A percentile compares a stretch with the other conserved stretches of the same genome.
Conservation (phyloP, 306 rosid genomes). For the Castanea crenata region DNA sequence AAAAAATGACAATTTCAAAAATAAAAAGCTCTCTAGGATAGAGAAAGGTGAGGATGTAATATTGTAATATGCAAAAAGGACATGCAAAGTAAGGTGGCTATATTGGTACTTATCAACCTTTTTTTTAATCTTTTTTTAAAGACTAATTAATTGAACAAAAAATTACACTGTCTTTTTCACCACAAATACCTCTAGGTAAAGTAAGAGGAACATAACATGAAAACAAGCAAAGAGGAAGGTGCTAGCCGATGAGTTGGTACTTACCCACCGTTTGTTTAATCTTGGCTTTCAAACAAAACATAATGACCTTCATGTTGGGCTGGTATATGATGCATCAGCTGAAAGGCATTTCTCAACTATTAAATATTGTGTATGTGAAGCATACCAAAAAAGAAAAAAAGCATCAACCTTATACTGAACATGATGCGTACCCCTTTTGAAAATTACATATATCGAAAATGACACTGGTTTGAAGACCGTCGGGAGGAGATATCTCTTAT, state of each 20-base stretch:
- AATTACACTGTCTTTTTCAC: background rate
- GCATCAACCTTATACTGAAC: slow-evolving; percentile 7
- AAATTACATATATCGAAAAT: background rate
- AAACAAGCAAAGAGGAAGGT: background rate
- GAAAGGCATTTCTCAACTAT: slow-evolving; percentile 80
- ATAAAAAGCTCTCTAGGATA: background rate
- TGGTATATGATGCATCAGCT: slow-evolving; percentile 38
- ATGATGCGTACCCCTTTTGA: background rate
- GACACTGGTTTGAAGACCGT: too few relatives aligned
- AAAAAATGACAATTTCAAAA: background rate
- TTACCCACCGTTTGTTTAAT: slow-evolving; percentile 53
- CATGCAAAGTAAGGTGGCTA: too few relatives aligned
- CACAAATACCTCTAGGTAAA: background rate
- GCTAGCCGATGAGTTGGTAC: slow-evolving; percentile 14
- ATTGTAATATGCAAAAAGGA: too few relatives aligned
- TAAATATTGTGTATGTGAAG: slow-evolving; percentile 36
- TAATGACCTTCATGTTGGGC: slow-evolving; percentile 36
- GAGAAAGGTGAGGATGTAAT: background rate
- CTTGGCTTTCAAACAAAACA: slow-evolving; percentile 55
- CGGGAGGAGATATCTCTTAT: too few relatives aligned
- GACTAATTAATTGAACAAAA: background rate
- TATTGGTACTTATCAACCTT: background rate
- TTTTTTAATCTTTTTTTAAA: background rate
- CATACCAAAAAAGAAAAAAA: slow-evolving; percentile 10
- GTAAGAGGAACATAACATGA: background rate